phyloP scores from a whole-genome alignment of 2,329 filamentous ascomycete species.

The Fusarium hostae region DNA sequence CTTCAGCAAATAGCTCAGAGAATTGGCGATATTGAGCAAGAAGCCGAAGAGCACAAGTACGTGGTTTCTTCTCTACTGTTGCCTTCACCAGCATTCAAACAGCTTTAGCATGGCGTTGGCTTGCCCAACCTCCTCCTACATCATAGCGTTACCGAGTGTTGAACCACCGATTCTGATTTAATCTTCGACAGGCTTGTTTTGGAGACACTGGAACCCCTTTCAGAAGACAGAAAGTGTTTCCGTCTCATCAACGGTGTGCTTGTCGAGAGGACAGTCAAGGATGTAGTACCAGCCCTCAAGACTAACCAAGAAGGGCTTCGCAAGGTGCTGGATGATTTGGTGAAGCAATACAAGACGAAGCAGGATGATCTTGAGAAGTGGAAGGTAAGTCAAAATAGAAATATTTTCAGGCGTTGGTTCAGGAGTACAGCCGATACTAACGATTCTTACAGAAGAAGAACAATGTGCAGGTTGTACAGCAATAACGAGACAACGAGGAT shows the following conservation, averaged over 20 bases:
- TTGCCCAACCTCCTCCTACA: conserved; percentile 12
- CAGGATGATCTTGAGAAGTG: conserved; percentile 96
- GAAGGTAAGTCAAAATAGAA: conserved; percentile 81
- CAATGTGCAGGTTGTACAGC: conserved; percentile 87
- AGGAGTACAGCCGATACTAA: conserved; percentile 6
- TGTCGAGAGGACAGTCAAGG: conserved; percentile 91
- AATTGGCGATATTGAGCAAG: conserved; percentile 97
- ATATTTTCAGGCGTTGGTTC: not conserved
- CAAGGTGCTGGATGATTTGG: conserved; percentile 91
- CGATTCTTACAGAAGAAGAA: conserved; percentile 77
- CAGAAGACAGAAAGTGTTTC: conserved; percentile 93
- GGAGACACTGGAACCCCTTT: conserved; percentile 86
- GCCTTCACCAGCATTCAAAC: not conserved
- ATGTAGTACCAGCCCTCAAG: conserved; percentile 89
- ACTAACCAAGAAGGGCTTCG: conserved; percentile 94
- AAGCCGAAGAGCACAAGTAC: conserved; percentile 98
- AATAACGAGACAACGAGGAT: conserved; percentile 55
- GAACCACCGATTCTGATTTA: conserved; percentile 51
- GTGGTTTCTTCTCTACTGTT: conserved; percentile 47
- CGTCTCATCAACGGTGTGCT: conserved; percentile 98
- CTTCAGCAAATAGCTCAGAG: conserved; percentile 95
- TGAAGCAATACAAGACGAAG: conserved; percentile 96
- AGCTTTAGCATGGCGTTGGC: conserved; percentile 29
- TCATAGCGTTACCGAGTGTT: conserved; percentile 36
- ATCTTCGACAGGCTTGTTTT: conserved; percentile 79